Conservation (phyloP, 345 rosid genomes). For the Eucalyptus cloeziana region DNA sequence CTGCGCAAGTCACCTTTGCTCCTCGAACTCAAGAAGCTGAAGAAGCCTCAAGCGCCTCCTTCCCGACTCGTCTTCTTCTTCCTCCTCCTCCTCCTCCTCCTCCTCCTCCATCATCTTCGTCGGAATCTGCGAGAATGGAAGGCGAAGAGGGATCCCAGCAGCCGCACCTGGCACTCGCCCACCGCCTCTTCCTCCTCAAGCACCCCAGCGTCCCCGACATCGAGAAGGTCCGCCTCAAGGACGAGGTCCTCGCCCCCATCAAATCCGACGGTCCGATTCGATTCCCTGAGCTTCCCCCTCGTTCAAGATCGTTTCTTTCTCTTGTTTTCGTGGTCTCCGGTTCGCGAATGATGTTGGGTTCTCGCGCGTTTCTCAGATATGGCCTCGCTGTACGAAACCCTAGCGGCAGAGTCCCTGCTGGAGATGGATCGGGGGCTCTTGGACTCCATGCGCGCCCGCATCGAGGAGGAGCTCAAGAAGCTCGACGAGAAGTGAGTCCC, state of each 20-base stretch:
- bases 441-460: constrained; percentile 53
- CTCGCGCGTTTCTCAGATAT: constrained; percentile 31
- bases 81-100: background rate
- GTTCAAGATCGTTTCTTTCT: background rate
- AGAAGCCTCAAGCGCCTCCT: background rate
- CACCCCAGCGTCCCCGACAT: constrained; percentile 24
- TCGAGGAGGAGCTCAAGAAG: constrained; percentile 81
- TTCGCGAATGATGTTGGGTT: background rate
- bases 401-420: constrained; percentile 48
- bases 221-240: constrained; percentile 48
- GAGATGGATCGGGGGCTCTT: constrained; percentile 60
- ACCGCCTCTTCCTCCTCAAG: constrained; percentile 71
- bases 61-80: background rate
- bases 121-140: constrained; percentile 40
- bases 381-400: constrained; percentile 85
- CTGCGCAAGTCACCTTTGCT: background rate
- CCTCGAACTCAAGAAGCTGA: background rate
- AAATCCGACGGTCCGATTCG: constrained; percentile 43
- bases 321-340: background rate
- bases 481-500: constrained; percentile 81
- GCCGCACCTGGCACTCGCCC: constrained; percentile 64
- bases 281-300: background rate
- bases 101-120: background rate
- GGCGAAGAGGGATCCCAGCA: constrained; percentile 74
- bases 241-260: constrained; percentile 65